phyloP scores from a whole-genome alignment of 2,329 filamentous ascomycete species.

The Sporothrix dimorphospora region DNA sequence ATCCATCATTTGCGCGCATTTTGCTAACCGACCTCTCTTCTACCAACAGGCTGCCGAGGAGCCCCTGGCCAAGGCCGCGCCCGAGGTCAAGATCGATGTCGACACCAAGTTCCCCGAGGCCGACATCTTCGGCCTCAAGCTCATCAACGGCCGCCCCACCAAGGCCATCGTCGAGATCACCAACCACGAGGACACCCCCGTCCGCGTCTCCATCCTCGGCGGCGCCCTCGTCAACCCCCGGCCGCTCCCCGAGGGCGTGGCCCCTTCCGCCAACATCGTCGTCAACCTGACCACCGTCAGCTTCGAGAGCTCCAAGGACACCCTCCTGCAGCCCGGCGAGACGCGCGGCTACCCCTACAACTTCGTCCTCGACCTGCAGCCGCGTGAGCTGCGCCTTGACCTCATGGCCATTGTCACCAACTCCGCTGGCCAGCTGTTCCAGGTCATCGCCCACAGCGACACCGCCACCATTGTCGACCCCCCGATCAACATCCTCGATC shows the following conservation, averaged over 20 bases:
- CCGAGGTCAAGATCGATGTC: slow-evolving; percentile 66
- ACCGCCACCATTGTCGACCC: slow-evolving; percentile 73
- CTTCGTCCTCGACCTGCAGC: slow-evolving; percentile 89
- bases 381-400: slow-evolving; percentile 81
- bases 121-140: slow-evolving; percentile 92
- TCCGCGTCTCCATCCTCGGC: slow-evolving; percentile 75
- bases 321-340: slow-evolving; percentile 57
- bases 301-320: slow-evolving; percentile 73
- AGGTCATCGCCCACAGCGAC: slow-evolving; percentile 78
- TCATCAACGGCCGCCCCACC: slow-evolving; percentile 89
- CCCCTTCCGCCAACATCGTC: slow-evolving; percentile 61
- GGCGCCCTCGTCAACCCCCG: slow-evolving; percentile 69
- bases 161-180: slow-evolving; percentile 78
- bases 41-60: slow-evolving; percentile 30
- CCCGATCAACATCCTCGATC: slow-evolving; percentile 38
- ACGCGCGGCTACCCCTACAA: slow-evolving; percentile 77
- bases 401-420: slow-evolving; percentile 73
- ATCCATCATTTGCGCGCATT: not conserved
- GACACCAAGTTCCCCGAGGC: slow-evolving; percentile 66
- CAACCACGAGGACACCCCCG: slow-evolving; percentile 78
- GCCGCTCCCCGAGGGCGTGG: slow-evolving; percentile 53
- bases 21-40: not conserved
- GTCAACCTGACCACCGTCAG: slow-evolving; percentile 81
- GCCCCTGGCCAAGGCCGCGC: slow-evolving; percentile 32
- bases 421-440: slow-evolving; percentile 69